Base-by-base conservation (phyloP, 1,284 basidiomycete species). In the Papiliotrema laurentii region DNA sequence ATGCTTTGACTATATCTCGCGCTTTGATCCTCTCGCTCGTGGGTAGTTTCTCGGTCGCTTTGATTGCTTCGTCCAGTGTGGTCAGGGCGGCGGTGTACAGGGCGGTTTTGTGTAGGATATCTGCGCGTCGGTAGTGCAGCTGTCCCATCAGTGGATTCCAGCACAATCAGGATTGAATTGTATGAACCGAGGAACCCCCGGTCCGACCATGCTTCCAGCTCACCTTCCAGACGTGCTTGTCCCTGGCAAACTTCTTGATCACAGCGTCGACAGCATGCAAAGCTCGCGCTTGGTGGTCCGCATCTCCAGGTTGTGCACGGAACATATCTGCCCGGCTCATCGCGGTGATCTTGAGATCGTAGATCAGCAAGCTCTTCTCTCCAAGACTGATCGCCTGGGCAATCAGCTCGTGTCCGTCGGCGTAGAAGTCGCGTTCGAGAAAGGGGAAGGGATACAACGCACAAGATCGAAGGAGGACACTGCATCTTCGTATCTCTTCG, bases 331-430 rank as follows among this genome's bases (percentile, higher is more conserved):
- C 30, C 43, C 56, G 54, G 43, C 42, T 51, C 55, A 65, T 58
- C 4, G 57, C 49, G 2, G 60, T 59, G 0, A 60, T 59, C 49
- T 63, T 62, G 37, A 45, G 54, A 43, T 67, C 64, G 24, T 60
- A 39, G 4, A 58, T 38, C 24, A 54, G 51, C 16, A 52, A 45
- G 28, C 45, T 51, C 25, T 47, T 55, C 25, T 58, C 53, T 9
- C 58, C 58, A 21, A 68, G 56, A 13, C 53, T 47, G 41, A 66
- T 51, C 0, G 63, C 61, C 64, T 66, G 40, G n/a, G n/a, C n/a
- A n/a, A n/a, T n/a, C n/a, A n/a, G n/a, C n/a, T n/a, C n/a, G n/a
- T n/a, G n/a, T n/a, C 1, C 3, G n/a, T 42, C 24, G 28, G 40
- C 40, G 4, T 16, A 4, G 35, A 27, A 1, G 13, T 18, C 34